Base-by-base conservation (phyloP, 257 asterid species). In the Knoxia roxburghii region DNA sequence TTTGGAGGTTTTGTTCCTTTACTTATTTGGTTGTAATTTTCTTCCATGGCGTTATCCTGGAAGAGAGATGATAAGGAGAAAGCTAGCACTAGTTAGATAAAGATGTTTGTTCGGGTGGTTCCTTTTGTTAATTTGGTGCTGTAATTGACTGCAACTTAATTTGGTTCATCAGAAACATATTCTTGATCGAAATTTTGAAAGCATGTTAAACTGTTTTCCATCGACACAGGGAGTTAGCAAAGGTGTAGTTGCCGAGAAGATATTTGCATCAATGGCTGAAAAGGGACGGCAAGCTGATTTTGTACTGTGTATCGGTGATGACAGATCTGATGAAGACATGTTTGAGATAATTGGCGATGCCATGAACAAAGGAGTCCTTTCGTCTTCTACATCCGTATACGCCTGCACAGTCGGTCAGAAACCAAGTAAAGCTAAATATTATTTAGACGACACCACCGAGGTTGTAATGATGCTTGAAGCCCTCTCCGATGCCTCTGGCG, bases 271-370 rank as follows among this genome's bases (percentile, higher is more conserved):
- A 29, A 70, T 83, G 88, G 69, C 78, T 24, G 74, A 75, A 52
- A 65, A 45, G 66, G 85, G 72, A 54, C 66, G 56, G 39, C 79
- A 66, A 23, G 80, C 83, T 24, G 88, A 83, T 78, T 83, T 83
- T 33, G 77, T 83, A 71, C 64, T 80, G 64, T 83, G 88, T 77
- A 72, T 83, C 20, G 88, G 88, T 17, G 88, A 83, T 62, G 88
- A 83, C 65, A 74, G 88, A 77, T 83, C 88, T 4, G 88, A 83
- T 5, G 88, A 83, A 64, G 88, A 83, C 74, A 83, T 83, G 88
- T 83, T 83, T 73, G 88, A 83, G 73, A 67, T 66, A 33, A 80
- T 83, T 1, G 86, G 78, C 12, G 57, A 74, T 61, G 76, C 81
- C 9, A 61, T 73, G 39, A 65, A 67, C 32, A 51, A 29, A 27